phyloP scores from a whole-genome alignment of 352 stramenopile genomes.

The Phytophthora tubulina region DNA sequence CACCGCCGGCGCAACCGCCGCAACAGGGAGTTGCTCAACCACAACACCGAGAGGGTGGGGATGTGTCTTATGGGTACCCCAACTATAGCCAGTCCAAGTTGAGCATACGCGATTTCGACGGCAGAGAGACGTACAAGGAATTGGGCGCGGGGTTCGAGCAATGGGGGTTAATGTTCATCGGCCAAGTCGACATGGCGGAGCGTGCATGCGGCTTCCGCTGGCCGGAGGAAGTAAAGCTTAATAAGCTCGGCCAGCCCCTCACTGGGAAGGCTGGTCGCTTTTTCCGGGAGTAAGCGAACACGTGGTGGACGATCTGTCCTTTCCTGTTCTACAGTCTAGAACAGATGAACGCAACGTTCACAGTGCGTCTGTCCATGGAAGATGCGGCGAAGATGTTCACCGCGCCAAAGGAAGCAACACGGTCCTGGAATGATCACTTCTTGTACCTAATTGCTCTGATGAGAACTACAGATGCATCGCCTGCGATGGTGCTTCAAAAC shows the following conservation, averaged over 20 bases:
- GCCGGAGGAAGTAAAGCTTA: slow-evolving; percentile 8
- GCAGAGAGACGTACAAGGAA: neutral
- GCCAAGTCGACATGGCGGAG: slow-evolving; percentile 6
- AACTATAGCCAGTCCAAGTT: neutral
- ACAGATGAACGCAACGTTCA: slow-evolving; percentile 14
- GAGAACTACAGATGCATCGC: slow-evolving; percentile 5
- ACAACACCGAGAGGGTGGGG: too few species aligned
- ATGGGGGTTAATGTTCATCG: slow-evolving; percentile 1
- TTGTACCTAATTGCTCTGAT: slow-evolving; percentile 11
- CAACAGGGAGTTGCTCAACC: too few species aligned
- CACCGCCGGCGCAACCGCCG: too few species aligned
- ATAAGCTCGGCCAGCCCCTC: neutral
- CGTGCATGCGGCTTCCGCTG: neutral
- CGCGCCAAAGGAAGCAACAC: neutral
- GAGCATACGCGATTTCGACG: neutral
- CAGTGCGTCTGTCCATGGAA: slow-evolving; percentile 2
- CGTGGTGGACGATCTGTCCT: slow-evolving; percentile 9
- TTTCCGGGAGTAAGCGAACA: slow-evolving; percentile 2
- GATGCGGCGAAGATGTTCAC: neutral
- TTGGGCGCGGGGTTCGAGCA: neutral
- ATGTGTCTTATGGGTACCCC: too few species aligned
- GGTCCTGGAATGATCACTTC: slow-evolving; percentile 2
- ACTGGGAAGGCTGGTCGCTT: neutral
- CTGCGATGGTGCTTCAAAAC: slow-evolving; percentile 1
- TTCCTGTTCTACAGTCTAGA: slow-evolving; percentile 4